Base-by-base conservation (phyloP, 495 filamentous ascomycete genomes). In the Aspergillus bertholletiae region DNA sequence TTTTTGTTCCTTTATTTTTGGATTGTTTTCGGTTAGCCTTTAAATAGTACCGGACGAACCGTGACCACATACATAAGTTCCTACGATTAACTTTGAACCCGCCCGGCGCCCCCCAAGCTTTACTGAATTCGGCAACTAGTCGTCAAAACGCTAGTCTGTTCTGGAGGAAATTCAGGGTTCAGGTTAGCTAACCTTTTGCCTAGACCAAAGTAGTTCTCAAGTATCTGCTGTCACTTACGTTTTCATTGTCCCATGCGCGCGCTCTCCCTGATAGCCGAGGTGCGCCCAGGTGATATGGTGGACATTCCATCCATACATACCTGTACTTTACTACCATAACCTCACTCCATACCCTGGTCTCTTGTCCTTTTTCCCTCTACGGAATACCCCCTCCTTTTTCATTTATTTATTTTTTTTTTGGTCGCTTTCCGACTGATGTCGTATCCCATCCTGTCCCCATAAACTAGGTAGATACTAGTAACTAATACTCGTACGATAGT, bases 221-320 rank as follows among this genome's bases (percentile, higher is more conserved):
- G 18, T 43, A 21, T 43, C 39, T 22, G 18, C 22, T 18, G 22
- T 43, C n/a, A n/a, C 22, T 43, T 43, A 43, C 39, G 20, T 43
- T 43, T 43, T 7, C 39, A 43, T 47, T 47, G 45, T 47, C 45
- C 24, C 45, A 47, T 27, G 45, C 45, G 15, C 24, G 17, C 46
- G 30, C 47, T n/a, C n/a, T n/a, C n/a, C n/a, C n/a, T 37, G 47
- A 50, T 50, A 50, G 30, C 47, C 47, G 47, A 50, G 47, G 30
- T 23, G 47, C n/a, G n/a, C n/a, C n/a, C n/a, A 49, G n/a, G 15
- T 3, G 9, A 32, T 2, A 11, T 2, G 9, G 30, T 40, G 18
- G 15, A 11, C 18, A 20, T 13, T 40, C 1, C 37, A 40, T 40
- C n/a, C 37, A 40, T 40, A 43, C 18, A 43, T 43, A 43, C 39